phyloP scores from a whole-genome alignment of 2,329 filamentous ascomycete genomes.

The Colletotrichum sp. region DNA sequence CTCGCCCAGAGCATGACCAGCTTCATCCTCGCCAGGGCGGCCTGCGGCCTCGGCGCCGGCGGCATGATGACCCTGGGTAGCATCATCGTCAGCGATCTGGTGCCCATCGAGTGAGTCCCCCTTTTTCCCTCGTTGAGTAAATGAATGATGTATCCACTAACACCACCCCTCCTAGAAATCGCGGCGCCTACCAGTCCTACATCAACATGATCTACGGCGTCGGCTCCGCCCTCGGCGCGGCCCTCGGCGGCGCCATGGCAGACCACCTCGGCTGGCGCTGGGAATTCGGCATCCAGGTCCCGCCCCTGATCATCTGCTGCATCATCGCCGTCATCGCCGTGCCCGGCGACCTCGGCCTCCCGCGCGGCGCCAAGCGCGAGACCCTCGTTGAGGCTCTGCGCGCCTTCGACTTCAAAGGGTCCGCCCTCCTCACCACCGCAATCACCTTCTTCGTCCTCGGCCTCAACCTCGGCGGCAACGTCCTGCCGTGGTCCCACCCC shows the following conservation, averaged over 20 bases:
- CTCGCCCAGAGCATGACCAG: constrained; percentile 69
- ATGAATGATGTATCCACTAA: no score
- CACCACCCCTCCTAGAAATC: no score
- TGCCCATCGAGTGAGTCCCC: constrained; percentile 68
- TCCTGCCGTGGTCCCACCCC: constrained; percentile 66
- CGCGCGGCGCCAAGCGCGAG: constrained; percentile 42
- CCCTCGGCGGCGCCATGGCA: constrained; percentile 72
- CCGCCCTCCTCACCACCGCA: constrained; percentile 54
- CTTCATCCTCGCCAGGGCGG: constrained; percentile 72
- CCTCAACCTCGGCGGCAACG: constrained; percentile 68
- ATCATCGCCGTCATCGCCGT: constrained; percentile 50
- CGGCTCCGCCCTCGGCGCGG: constrained; percentile 66
- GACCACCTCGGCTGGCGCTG: constrained; percentile 76
- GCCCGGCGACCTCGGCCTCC: constrained; percentile 57
- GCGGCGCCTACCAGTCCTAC: constrained; percentile 76
- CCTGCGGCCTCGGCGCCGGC: constrained; percentile 76
- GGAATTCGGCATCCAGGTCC: constrained; percentile 70
- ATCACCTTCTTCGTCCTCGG: constrained; percentile 65
- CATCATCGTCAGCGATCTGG: constrained; percentile 56
- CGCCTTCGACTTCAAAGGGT: constrained; percentile 63
- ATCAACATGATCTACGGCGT: constrained; percentile 69
- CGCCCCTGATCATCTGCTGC: constrained; percentile 52
- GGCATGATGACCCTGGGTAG: constrained; percentile 38
- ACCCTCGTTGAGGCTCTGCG: constrained; percentile 53
- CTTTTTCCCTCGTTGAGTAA: no score